Conservation (phyloP, 352 stramenopile species). For the Discostella stelligera region DNA sequence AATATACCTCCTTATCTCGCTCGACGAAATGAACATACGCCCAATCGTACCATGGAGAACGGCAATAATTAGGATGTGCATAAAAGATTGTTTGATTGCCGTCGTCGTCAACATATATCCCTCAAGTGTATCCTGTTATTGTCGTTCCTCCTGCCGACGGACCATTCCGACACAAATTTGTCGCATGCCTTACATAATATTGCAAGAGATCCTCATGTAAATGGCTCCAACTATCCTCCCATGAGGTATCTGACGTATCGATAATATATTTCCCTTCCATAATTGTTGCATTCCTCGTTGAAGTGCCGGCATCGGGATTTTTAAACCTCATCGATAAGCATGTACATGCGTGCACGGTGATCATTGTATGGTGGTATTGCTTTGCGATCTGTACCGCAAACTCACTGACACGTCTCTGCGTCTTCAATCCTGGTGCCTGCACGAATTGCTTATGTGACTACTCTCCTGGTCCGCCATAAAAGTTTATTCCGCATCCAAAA, state of each 20-base stretch:
- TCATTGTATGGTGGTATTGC: background rate
- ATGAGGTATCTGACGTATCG: too few relatives aligned
- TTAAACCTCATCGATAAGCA: background rate
- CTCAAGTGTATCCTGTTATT: background rate
- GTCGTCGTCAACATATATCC: background rate
- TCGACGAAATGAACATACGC: background rate
- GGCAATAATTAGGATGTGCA: background rate
- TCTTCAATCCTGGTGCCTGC: slow-evolving; percentile 14
- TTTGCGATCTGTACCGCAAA: background rate
- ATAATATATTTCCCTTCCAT: too few relatives aligned
- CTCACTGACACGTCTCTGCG: slow-evolving; percentile 9
- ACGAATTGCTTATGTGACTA: slow-evolving; percentile 15
- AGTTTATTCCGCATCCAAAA: slow-evolving; percentile 15
- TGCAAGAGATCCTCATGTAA: too few relatives aligned
- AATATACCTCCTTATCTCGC: background rate
- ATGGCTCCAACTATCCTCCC: too few relatives aligned
- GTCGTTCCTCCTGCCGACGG: background rate
- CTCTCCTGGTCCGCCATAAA: slow-evolving; percentile 14
- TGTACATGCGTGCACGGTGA: background rate
- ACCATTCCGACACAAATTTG: background rate
- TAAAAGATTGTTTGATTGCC: slow-evolving; percentile 1
- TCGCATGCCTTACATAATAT: background rate
- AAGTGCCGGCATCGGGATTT: too few relatives aligned
- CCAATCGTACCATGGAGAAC: slow-evolving; percentile 5
- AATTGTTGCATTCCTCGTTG: too few relatives aligned